Evolutionary conservation across 805 yeast species (phyloP), one percentile per base, ranked within the genome.

Genomic region (Wickerhamiella vanderwaltii): DNA sequence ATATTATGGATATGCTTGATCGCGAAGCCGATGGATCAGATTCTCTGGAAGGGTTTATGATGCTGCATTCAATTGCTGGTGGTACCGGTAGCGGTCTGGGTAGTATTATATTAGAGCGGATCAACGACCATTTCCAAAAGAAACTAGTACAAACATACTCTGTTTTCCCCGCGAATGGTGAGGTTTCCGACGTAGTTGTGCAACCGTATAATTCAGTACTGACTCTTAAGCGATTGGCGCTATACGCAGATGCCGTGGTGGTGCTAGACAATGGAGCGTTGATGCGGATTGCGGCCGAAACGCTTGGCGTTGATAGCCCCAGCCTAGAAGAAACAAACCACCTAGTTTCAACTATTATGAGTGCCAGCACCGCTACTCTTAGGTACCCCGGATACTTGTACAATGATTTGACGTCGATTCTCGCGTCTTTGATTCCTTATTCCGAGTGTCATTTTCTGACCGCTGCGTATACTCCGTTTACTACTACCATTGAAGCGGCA

Each of bases 81-180:
- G 99, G 99, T 29, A 91, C 98, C 0, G 99, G 99, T 0, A 82
- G 95, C 0, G 98, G 99, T 3, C 73, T 86, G 28, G 98, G 98
- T 1, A 82, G 94, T 0, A 72, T 72, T 43, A 51, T 91, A 33
- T 61, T 91, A 29, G 96, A 91, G 57, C 65, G 75, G 12, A 59
- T 93, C 43, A 73, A 75, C 43, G 98, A 91, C 57, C 65, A 85
- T 42, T 88, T 76, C 57, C 75, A 80, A 39, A 87, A 87, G 58
- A 88, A 86, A 54, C 61, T 91, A 38, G 65, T 83, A 6, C 82
- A 82, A 44, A 85, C 97, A 0, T 82, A 80, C 52, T 82, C 91
- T 35, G 80, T 91, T 2, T 87, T 91, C 55, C 95, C 95, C 1
- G 72, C 71, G 26, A 72, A 76, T 35, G 77, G 74, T 43, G 85